phyloP scores from a whole-genome alignment of 139 green algal genomes.

The Prasinococcaceae sp. region DNA sequence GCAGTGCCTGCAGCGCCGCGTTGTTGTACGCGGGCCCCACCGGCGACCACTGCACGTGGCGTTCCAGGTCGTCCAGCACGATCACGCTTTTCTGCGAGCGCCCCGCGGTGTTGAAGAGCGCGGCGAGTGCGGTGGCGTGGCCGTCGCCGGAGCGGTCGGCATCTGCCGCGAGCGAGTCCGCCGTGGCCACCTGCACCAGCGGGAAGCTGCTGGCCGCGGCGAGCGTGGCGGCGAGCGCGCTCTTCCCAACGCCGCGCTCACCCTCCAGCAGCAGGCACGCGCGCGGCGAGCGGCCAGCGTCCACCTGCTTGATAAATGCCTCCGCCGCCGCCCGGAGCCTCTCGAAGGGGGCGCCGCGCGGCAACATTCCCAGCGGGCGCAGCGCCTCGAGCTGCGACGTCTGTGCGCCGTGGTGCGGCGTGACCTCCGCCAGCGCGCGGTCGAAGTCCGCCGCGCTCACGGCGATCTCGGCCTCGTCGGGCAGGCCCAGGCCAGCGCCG shows the following conservation, averaged over 20 bases:
- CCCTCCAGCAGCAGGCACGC: slow-evolving; percentile 9
- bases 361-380: neutral
- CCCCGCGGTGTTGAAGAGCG: slow-evolving; percentile 16
- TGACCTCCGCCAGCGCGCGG: slow-evolving; percentile 4
- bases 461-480: too few relatives aligned
- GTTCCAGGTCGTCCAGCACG: slow-evolving; percentile 18
- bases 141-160: neutral
- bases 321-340: too few relatives aligned
- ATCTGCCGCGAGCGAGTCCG: slow-evolving; percentile 8
- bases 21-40: too few relatives aligned
- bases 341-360: neutral
- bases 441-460: slow-evolving; percentile 17
- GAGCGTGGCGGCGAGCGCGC: slow-evolving; percentile 12
- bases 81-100: slow-evolving; percentile 1
- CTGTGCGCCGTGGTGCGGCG: slow-evolving; percentile 2
- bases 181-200: slow-evolving; percentile 13
- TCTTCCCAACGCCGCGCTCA: slow-evolving; percentile 14
- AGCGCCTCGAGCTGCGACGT: slow-evolving; percentile 1
- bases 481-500: too few relatives aligned
- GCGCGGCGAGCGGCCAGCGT: neutral
- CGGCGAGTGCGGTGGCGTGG: neutral
- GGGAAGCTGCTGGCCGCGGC: slow-evolving; percentile 6
- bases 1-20: too few relatives aligned
- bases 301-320: neutral
- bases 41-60: too few relatives aligned